Evolutionary conservation across 179 eudicot species (phyloP), one percentile per base, ranked within the genome.

Genomic region (Beta macrorhiza): DNA sequence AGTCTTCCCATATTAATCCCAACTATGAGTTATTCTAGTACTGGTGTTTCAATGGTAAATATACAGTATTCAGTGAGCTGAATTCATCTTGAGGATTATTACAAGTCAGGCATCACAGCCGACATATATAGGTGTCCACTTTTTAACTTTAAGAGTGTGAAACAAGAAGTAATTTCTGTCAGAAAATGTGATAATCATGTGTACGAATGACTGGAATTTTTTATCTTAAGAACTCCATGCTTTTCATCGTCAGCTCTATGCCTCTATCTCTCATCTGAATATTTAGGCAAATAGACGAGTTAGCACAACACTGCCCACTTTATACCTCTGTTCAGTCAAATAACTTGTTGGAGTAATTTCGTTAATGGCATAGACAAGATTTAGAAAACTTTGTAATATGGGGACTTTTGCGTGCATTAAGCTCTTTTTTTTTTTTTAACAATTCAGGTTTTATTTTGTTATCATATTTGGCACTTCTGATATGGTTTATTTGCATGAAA

Each of bases 351-450:
- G 53, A 9, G 7, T 5, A 9, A 51, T 64, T 64, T 45, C 79
- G 44, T 9, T 76, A 65, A 4, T 14, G 19, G 56, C 25, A 25
- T 53, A 3, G 25, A 7, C 44, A 20, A 37, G 11, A 65, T 32
- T 25, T 25, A 29, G 71, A 68, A 68, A 10, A 25, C 11, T 37
- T 68, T 7, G 17, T 53, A 17, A 7, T 7, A 7, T 67, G 44
- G 13, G 45, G 59, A 52, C 10, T 64, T 78, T 12, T 65, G 73
- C 57, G 42, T 78, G 67, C 52, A 59, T 56, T 51, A 69, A 20
- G 8, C n/a, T 37, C 29, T 25, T 25, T 25, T 20, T 53, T 78
- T 52, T 19, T 53, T 19, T 25, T 25, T 25, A 32, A 10, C 25
- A 37, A 55, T 55, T 19, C 2, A 12, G 10, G 29, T 5, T 8